These are phyloP conservation scores for Quercus engelmannii DNA, from an alignment of 306 rosid genomes.

Conservation along the genomic window DNA sequence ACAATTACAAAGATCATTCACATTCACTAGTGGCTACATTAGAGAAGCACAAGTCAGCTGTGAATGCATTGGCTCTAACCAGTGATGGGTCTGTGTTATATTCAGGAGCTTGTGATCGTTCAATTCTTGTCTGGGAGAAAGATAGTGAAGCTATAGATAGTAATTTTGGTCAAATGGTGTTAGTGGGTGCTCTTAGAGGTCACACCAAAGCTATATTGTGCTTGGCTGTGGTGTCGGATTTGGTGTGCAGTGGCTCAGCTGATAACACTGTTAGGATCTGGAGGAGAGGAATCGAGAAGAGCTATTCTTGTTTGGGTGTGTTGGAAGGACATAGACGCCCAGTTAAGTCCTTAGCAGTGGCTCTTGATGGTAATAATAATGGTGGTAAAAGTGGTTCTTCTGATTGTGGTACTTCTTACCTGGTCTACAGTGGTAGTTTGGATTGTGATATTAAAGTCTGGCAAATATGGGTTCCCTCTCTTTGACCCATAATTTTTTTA, in stretches of 20 bases:
- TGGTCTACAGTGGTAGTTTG: slow-evolving; percentile 61
- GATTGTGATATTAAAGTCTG: slow-evolving; percentile 65
- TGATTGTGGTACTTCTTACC: slow-evolving; percentile 22
- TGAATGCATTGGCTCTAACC: slow-evolving; percentile 63
- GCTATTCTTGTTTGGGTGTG: slow-evolving; percentile 55
- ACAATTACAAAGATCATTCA: slow-evolving; percentile 19
- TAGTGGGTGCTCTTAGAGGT: slow-evolving; percentile 68
- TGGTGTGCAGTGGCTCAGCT: slow-evolving; percentile 75
- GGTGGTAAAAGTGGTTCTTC: neutral
- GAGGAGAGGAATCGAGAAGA: slow-evolving; percentile 43
- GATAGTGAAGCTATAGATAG: neutral
- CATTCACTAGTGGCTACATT: slow-evolving; percentile 22
- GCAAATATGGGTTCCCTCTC: slow-evolving; percentile 37
- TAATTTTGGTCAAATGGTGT: slow-evolving; percentile 19
- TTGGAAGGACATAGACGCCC: slow-evolving; percentile 58
- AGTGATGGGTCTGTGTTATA: slow-evolving; percentile 46
- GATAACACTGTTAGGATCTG: slow-evolving; percentile 66
- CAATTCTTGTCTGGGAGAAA: slow-evolving; percentile 65
- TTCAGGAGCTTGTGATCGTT: slow-evolving; percentile 78
- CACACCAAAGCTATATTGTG: slow-evolving; percentile 62
- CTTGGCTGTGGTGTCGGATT: slow-evolving; percentile 48
- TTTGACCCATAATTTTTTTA: neutral
- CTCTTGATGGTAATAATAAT: slow-evolving; percentile 15
- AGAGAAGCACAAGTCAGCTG: slow-evolving; percentile 69
- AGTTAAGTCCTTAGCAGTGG: slow-evolving; percentile 56